Evolutionary conservation across 371 early-diverging fungal genomes (phyloP), one percentile per base, ranked within the genome.

Genomic region (Mucor indicus): DNA sequence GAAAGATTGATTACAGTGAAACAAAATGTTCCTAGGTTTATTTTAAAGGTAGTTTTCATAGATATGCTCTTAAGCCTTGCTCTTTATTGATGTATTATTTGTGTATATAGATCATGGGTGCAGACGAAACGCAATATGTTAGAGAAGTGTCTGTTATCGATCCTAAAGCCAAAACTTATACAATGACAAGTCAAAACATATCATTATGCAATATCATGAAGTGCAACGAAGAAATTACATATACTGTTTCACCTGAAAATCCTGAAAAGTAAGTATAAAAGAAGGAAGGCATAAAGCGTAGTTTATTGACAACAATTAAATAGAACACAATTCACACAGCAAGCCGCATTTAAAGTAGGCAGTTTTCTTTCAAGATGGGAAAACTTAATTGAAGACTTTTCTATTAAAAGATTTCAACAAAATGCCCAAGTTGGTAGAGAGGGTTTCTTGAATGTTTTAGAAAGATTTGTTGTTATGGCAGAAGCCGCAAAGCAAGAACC

Each of bases 1-100:
- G 94, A 95, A 75, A 81, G 98, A 19, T 80, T 98, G 15, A 79
- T 98, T 47, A 87, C 90, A 44, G 86, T 88, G 36, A 82, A 85
- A 48, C 98, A 98, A 62, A 84, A 83, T 57, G 85, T 89, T 9
- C 98, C 98, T 11, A 60, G 79, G 13, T 51, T 89, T 29, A 65
- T 92, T n/a, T 48, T 76, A 35, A 81, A 77, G 80, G 81, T 84
- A 68, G 30, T 13, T 12, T n/a, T 25, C 9, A 33, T n/a, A 21
- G 11, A 36, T 9, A 2, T 36, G 8, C 9, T 21, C 2, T n/a
- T 9, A 24, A 4, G 12, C 16, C 16, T 22, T 41, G 8, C 19
- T 22, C 13, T 15, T 35, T 20, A 33, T 24, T 46, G 15, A 2
- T 24, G 30, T 29, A 29, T 12, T 29, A 29, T 29, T 6, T 8